These are phyloP conservation scores for Collybia sordida DNA, from an alignment of 768 basidiomycete species.

Conservation along the genomic window DNA sequence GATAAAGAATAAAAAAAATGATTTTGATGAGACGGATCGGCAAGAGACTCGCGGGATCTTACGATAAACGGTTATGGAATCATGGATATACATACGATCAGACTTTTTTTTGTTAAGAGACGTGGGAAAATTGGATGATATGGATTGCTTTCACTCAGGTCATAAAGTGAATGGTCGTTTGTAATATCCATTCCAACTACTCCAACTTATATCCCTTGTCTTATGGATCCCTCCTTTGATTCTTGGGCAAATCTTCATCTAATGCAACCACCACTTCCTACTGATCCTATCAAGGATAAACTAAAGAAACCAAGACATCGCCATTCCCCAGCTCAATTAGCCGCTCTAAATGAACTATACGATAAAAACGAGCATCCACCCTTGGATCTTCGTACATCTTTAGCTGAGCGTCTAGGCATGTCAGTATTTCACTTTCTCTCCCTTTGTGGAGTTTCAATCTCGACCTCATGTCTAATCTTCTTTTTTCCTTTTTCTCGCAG, in stretches of 20 bases:
- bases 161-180: constrained; percentile 13
- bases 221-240: constrained; percentile 22
- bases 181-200: constrained; percentile 18
- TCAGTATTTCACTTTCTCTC: constrained; percentile 35
- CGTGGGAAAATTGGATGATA: constrained; percentile 24
- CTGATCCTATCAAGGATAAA: constrained; percentile 35
- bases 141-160: background rate
- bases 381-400: constrained; percentile 61
- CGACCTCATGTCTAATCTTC: constrained; percentile 9
- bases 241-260: constrained; percentile 14
- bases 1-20: too few species aligned
- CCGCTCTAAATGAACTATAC: constrained; percentile 76
- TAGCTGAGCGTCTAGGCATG: constrained; percentile 78
- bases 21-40: background rate
- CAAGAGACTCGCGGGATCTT: constrained; percentile 1
- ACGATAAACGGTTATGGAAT: constrained; percentile 8
- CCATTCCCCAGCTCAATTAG: constrained; percentile 69
- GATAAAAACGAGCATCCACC: constrained; percentile 76
- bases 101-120: constrained; percentile 22
- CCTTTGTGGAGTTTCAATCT: constrained; percentile 7
- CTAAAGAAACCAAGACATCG: constrained; percentile 80
- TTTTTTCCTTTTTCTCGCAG: constrained; percentile 33
- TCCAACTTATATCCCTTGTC: constrained; percentile 17
- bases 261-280: constrained; percentile 24
- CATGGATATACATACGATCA: constrained; percentile 10